phyloP scores from a whole-genome alignment of 129 eudicot genomes.

The Silybum marianum region DNA sequence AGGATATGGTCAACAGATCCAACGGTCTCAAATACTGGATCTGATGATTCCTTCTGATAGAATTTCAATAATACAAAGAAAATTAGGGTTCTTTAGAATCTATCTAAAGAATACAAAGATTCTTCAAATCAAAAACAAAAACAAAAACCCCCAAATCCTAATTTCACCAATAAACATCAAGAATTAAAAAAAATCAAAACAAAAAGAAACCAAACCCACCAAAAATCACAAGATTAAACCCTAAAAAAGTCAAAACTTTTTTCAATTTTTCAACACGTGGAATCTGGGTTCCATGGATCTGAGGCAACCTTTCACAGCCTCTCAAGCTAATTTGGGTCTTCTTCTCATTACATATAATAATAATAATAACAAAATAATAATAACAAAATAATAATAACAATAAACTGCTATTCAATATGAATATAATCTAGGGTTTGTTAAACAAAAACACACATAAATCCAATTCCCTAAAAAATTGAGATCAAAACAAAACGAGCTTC shows the following conservation, averaged over 20 bases:
- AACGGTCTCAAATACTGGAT: conserved; percentile 31
- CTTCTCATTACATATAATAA: conserved; percentile 19
- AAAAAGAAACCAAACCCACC: conserved; percentile 32
- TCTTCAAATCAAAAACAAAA: conserved; percentile 16
- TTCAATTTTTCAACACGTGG: conserved; percentile 9
- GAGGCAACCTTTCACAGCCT: conserved; percentile 54
- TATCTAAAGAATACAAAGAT: conserved; percentile 13
- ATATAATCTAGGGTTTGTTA: conserved; percentile 6
- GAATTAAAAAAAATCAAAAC: background rate
- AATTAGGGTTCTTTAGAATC: conserved; percentile 23
- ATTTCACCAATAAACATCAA: conserved; percentile 26
- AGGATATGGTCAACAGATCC: conserved; percentile 43
- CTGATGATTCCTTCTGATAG: conserved; percentile 26
- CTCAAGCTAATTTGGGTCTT: conserved; percentile 29
- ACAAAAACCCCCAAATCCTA: conserved; percentile 29
- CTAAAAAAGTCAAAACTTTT: conserved; percentile 41
- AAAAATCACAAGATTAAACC: conserved; percentile 52
- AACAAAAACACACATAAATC: background rate
- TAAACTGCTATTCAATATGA: background rate
- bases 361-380: background rate
- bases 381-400: background rate
- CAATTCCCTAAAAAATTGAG: background rate
- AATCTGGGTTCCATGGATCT: conserved; percentile 66
- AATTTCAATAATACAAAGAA: conserved; percentile 21
- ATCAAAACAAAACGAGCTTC: no score